These are phyloP conservation scores for Diaporthe caulivora DNA, from an alignment of 2,329 filamentous ascomycete species.

Conservation along the genomic window DNA sequence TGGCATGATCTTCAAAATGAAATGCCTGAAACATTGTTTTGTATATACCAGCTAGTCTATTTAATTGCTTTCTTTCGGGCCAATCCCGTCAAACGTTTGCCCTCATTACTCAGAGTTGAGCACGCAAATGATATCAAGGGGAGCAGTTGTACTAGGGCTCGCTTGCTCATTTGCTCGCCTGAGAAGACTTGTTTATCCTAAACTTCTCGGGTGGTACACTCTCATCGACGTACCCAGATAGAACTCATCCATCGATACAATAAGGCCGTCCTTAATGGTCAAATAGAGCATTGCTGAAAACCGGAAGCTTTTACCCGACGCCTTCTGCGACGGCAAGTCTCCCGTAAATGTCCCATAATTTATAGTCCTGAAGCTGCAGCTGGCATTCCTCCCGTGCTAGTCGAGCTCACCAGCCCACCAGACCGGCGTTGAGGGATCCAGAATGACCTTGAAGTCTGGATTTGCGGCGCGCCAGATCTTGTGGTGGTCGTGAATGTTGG, in stretches of 20 bases:
- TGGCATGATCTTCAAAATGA: too few species aligned
- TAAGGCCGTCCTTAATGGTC: not conserved
- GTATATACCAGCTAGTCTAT: too few species aligned
- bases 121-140: too few species aligned
- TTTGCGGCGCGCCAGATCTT: not conserved
- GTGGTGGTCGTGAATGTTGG: not conserved
- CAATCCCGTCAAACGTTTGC: too few species aligned
- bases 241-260: conserved; percentile 3
- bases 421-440: not conserved
- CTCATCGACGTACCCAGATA: not conserved
- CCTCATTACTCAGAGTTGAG: too few species aligned
- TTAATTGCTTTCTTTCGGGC: too few species aligned
- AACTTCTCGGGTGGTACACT: not conserved
- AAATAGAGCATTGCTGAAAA: conserved; percentile 6
- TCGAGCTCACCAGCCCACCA: not conserved
- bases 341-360: not conserved
- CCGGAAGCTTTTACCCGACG: not conserved
- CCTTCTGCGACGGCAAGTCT: not conserved
- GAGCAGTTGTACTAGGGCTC: too few species aligned
- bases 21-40: too few species aligned
- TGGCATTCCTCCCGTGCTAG: not conserved
- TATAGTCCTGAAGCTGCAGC: conserved; percentile 11
- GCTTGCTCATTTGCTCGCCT: too few species aligned
- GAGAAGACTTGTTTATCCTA: too few species aligned
- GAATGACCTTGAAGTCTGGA: conserved; percentile 4